Base-by-base conservation (phyloP, 2,329 filamentous ascomycete genomes). In the Diaporthe caulivora region DNA sequence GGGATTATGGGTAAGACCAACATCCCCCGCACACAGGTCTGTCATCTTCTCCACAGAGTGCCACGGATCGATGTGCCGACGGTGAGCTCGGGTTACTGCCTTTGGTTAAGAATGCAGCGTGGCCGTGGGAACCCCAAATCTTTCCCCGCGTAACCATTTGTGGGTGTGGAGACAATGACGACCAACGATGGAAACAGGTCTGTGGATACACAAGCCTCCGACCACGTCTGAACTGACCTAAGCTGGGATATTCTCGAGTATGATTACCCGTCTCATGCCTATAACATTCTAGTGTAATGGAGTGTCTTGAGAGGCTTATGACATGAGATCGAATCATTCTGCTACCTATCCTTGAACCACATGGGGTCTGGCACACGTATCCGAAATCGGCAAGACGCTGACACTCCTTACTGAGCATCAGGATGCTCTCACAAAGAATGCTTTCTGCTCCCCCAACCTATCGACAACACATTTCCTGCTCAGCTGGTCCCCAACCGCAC, bases 401-500 rank as follows among this genome's bases (percentile, higher is more conserved):
- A 55, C 31, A 31, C 55, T 17, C 0, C 5, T 40, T 40, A 5
- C 34, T 37, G 21, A 26, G 8, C 11, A 31, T 67, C 8, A 67
- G 37, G 62, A 67, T 29, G 62, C 62, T 18, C 69, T 71, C 15
- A 79, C 75, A 53, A 81, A 82, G 62, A 81, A 82, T 65, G 77
- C 76, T 42, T 73, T 78, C 73, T 82, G 80, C 2, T 81, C 80
- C 31, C 78, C 77, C 29, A 74, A 76, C 24, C 73, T 77, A 49
- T 76, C 62, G 29, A 83, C 81, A 3, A 64, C 78, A 21, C 79
- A 80, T 67, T 78, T 77, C 57, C 76, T 78, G 34, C 80, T 75
- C 37, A 83, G 76, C 15, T 78, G 76, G 76, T 83, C 82, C 9
- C 79, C 81, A 51, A 82, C 72, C 17, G 79, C 77, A 29, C 87